A percentile compares a stretch with the other conserved stretches of the same genome.
These are phyloP conservation scores for Talaromyces wortmannii DNA, from an alignment of 495 filamentous ascomycete species.

Conservation along the genomic window DNA sequence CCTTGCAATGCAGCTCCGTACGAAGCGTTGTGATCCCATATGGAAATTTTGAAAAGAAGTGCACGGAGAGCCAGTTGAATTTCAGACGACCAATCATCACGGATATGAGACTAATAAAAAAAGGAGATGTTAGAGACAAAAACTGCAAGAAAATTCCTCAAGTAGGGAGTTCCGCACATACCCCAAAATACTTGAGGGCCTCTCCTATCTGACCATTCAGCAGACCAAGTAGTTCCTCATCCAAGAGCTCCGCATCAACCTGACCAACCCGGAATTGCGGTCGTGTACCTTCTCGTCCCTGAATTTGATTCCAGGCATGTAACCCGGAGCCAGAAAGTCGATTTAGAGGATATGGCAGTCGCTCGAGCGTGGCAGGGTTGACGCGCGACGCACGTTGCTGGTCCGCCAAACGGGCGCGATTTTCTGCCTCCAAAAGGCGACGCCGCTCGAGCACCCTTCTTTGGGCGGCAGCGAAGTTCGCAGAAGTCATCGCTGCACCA, in stretches of 20 bases:
- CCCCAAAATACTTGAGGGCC: constrained; percentile 79
- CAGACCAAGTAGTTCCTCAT: constrained; percentile 85
- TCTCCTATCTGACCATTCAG: constrained; percentile 84
- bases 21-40: constrained; percentile 93
- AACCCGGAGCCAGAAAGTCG: constrained; percentile 49
- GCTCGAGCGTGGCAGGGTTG: constrained; percentile 40
- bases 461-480: constrained; percentile 81
- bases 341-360: constrained; percentile 59
- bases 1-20: constrained; percentile 94
- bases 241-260: constrained; percentile 90
- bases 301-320: constrained; percentile 61
- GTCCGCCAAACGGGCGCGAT: constrained; percentile 46
- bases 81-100: constrained; percentile 81
- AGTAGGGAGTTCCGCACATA: constrained; percentile 26
- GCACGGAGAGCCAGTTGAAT: constrained; percentile 71
- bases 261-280: constrained; percentile 93
- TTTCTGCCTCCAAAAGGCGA: constrained; percentile 58
- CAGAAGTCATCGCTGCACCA: constrained; percentile 57
- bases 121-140: background rate
- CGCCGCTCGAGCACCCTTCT: constrained; percentile 75
- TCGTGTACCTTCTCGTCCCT: constrained; percentile 67
- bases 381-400: constrained; percentile 53
- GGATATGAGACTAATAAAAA: constrained; percentile 42
- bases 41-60: constrained; percentile 84
- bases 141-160: background rate